Percentiles rank a stretch among this genome's conserved stretches.
These are phyloP conservation scores for Sarocladium oryzae DNA, from an alignment of 2,329 filamentous ascomycete genomes.

Conservation along the genomic window DNA sequence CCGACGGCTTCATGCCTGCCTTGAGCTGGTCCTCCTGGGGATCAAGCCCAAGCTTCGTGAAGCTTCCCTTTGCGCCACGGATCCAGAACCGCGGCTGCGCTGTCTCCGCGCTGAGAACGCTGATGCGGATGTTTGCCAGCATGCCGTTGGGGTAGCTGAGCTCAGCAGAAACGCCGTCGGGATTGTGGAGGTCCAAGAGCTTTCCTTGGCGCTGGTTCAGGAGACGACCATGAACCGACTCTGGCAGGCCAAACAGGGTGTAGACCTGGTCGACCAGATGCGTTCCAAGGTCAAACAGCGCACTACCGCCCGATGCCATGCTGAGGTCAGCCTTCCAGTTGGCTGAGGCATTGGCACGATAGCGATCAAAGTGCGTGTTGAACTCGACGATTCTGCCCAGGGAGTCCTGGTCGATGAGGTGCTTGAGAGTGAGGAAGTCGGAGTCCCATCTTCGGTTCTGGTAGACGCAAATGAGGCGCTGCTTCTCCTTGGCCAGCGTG, in stretches of 20 bases:
- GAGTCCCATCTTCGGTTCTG: slow-evolving; percentile 74
- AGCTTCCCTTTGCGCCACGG: slow-evolving; percentile 66
- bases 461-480: slow-evolving; percentile 58
- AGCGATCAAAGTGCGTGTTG: slow-evolving; percentile 74
- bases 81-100: slow-evolving; percentile 73
- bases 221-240: slow-evolving; percentile 60
- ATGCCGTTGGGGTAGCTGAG: slow-evolving; percentile 59
- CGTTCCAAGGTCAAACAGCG: slow-evolving; percentile 67
- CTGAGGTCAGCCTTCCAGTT: slow-evolving; percentile 61
- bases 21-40: slow-evolving; percentile 70
- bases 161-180: slow-evolving; percentile 56
- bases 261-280: slow-evolving; percentile 73
- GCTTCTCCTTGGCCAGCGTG: slow-evolving; percentile 42
- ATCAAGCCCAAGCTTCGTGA: slow-evolving; percentile 66
- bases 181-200: slow-evolving; percentile 37
- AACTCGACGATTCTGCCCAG: slow-evolving; percentile 72
- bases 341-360: slow-evolving; percentile 51
- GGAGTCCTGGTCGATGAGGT: slow-evolving; percentile 50
- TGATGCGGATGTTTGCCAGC: slow-evolving; percentile 63
- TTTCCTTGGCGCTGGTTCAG: slow-evolving; percentile 54
- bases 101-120: slow-evolving; percentile 60
- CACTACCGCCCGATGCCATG: slow-evolving; percentile 57
- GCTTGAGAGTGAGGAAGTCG: slow-evolving; percentile 65
- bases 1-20: slow-evolving; percentile 53
- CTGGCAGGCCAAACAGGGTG: slow-evolving; percentile 62